Conservation (phyloP, 1,284 basidiomycete species). For the Sutorius eximius region DNA sequence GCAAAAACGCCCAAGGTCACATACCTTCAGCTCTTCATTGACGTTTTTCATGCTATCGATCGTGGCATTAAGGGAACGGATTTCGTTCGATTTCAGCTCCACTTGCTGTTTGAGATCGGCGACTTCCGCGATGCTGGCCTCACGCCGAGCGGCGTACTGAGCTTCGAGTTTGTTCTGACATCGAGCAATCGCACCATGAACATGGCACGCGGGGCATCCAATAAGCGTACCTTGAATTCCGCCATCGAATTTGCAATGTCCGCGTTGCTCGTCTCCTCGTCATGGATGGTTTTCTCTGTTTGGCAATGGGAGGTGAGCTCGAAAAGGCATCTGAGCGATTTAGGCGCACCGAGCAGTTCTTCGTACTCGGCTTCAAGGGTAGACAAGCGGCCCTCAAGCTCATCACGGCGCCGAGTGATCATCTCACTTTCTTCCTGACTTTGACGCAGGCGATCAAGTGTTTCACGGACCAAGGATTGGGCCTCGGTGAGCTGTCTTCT, state of each 20-base stretch:
- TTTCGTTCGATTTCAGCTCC: conserved; percentile 85
- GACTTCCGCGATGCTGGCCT: conserved; percentile 85
- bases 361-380: conserved; percentile 93
- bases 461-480: conserved; percentile 83
- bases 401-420: conserved; percentile 79
- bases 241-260: conserved; percentile 81
- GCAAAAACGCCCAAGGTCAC: conserved; percentile 1
- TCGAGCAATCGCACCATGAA: conserved; percentile 13
- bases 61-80: conserved; percentile 80
- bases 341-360: conserved; percentile 79
- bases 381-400: conserved; percentile 82
- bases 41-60: conserved; percentile 94
- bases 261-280: conserved; percentile 78
- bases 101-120: conserved; percentile 90
- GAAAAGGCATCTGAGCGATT: conserved; percentile 8
- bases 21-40: conserved; percentile 96
- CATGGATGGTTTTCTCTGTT: conserved; percentile 81
- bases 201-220: conserved; percentile 7
- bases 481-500: conserved; percentile 88
- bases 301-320: conserved; percentile 12
- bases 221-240: conserved; percentile 79
- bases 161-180: conserved; percentile 86
- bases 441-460: conserved; percentile 85
- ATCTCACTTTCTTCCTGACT: conserved; percentile 93
- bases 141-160: conserved; percentile 90